A percentile compares a stretch with the other conserved stretches of the same genome.
These are phyloP conservation scores for Poteriospumella lacustris DNA, from an alignment of 108 stramenopile genomes.

Conservation along the genomic window DNA sequence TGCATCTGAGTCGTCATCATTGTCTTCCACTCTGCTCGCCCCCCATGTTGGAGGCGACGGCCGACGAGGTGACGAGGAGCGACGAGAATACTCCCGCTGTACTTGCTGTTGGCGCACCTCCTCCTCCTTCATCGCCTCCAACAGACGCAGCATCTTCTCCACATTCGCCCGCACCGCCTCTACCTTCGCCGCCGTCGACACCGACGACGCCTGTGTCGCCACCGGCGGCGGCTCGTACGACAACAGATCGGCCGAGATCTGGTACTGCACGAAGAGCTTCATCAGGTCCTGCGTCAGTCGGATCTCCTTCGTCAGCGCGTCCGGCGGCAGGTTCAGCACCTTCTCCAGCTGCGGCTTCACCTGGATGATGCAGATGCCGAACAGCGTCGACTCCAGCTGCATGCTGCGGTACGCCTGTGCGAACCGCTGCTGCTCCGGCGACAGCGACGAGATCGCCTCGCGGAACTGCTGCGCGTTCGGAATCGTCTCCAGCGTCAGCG, in stretches of 20 bases:
- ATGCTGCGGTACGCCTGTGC: conserved; percentile 66
- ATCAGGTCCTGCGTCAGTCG: conserved; percentile 71
- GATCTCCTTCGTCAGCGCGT: conserved; percentile 73
- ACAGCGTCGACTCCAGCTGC: conserved; percentile 72
- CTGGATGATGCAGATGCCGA: conserved; percentile 70
- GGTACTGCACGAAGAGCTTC: conserved; percentile 70
- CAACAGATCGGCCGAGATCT: conserved; percentile 72
- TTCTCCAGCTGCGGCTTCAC: conserved; percentile 76
- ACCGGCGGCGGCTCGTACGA: no score
- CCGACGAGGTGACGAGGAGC: no score
- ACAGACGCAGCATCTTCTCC: no score
- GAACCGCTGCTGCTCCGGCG: conserved; percentile 74
- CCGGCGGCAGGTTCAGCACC: conserved; percentile 59
- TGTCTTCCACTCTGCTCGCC: no score
- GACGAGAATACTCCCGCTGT: no score
- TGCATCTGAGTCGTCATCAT: no score
- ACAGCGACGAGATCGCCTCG: conserved; percentile 70
- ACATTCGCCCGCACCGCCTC: no score
- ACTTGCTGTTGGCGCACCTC: no score
- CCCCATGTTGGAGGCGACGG: no score
- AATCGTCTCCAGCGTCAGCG: conserved; percentile 64
- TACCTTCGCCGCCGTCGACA: no score
- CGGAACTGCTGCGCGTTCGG: conserved; percentile 78
- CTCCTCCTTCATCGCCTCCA: no score
- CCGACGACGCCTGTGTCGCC: no score